Evolutionary conservation across 202 grass and related monocot genomes (phyloP), one percentile per base, ranked within the genome.

Genomic region (Zoysia matrella): DNA sequence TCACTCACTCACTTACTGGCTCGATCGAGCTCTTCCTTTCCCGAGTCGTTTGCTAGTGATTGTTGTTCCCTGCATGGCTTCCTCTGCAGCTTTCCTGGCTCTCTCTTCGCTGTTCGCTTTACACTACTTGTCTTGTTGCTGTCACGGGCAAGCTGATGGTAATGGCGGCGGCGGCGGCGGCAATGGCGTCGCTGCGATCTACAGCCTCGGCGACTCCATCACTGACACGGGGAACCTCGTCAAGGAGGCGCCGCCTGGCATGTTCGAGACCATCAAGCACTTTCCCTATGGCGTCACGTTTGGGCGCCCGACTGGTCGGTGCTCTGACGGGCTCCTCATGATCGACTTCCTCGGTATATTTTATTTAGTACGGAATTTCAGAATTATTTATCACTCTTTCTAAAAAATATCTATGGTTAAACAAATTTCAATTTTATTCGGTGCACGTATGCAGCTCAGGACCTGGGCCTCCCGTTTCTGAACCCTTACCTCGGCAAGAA

Each of bases 391-490:
- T 36, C 30, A 36, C 30, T 36, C 30, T 36, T 36, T 36, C 30
- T 36, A 36, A 36, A 36, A 36, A 36, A 36, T 36, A 36, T 56
- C 18, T 73, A 52, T 61, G n/a, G 8, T 42, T 56, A 9, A n/a
- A 5, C 15, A 16, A 47, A 47, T 11, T 52, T 52, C 10, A 11
- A 7, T 18, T 48, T 18, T 1, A 0, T 2, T 83, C 8, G 44
- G 6, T 52, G 11, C 4, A 47, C 51, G 14, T 7, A 14, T 78
- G 83, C 79, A 97, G 94, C 88, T 82, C 65, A 85, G 82, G 88
- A 91, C 63, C 45, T 97, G 58, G 88, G 88, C 6, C 90, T 97
- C 67, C 86, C 94, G 36, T 86, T 89, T 72, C 77, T 97, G n/a
- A 92, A 92, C 44, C 90, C 88, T 1, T 97, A 93, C 62, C 85